Percentiles rank a stretch among this genome's conserved stretches.
These are phyloP conservation scores for Fraxinus cuspidata DNA, from an alignment of 257 asterid species.

Conservation along the genomic window DNA sequence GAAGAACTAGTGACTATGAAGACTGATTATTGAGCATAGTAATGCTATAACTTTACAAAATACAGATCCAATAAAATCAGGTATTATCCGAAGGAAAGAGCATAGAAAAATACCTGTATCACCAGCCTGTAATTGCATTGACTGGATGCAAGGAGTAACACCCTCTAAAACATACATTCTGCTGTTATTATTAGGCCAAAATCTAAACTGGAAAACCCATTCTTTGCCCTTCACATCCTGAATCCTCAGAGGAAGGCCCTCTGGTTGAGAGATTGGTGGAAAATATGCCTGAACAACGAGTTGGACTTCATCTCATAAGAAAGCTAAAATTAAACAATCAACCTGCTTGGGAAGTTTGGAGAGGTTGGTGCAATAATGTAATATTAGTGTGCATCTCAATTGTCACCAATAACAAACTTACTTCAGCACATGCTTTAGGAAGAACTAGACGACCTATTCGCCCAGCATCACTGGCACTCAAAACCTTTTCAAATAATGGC, in stretches of 20 bases:
- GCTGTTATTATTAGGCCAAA: conserved; percentile 98
- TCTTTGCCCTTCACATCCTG: conserved; percentile 97
- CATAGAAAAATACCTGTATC: conserved; percentile 69
- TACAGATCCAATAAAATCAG: neutral
- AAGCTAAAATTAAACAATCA: conserved; percentile 1
- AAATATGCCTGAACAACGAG: conserved; percentile 74
- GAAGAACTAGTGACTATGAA: neutral
- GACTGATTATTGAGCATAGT: neutral
- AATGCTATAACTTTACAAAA: neutral
- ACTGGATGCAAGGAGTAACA: conserved; percentile 95
- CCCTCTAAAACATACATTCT: conserved; percentile 97
- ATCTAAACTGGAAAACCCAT: conserved; percentile 95
- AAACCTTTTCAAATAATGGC: conserved; percentile 93
- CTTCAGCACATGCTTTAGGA: conserved; percentile 99
- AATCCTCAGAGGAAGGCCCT: conserved; percentile 98
- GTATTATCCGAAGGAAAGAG: neutral
- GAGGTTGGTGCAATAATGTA: neutral
- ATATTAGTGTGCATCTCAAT: neutral
- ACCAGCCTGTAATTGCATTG: conserved; percentile 98
- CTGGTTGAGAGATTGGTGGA: conserved; percentile 95
- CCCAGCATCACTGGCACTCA: conserved; percentile 99
- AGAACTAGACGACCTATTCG: conserved; percentile 98
- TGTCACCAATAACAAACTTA: conserved; percentile 37
- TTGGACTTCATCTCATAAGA: conserved; percentile 20
- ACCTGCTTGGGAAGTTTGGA: neutral